Conservation (phyloP, 148 eudicot genomes). For the Fagopyrum esculentum region DNA sequence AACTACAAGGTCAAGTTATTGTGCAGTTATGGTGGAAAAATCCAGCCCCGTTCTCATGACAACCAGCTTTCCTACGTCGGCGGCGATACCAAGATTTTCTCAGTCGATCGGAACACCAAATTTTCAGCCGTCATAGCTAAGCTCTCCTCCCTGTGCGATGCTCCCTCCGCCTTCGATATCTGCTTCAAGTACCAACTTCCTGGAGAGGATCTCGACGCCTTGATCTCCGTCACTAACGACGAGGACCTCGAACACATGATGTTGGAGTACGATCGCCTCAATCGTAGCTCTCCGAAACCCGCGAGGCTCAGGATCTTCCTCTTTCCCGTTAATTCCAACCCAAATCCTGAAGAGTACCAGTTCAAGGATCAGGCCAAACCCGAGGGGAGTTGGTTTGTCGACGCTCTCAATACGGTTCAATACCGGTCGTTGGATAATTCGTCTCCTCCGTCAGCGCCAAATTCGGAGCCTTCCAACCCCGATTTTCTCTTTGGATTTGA, state of each 20-base stretch:
- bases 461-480: constrained; percentile 20
- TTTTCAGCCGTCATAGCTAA: constrained; percentile 31
- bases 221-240: constrained; percentile 84
- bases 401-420: constrained; percentile 41
- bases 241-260: constrained; percentile 92
- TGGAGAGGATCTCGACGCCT: constrained; percentile 76
- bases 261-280: constrained; percentile 73
- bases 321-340: constrained; percentile 20
- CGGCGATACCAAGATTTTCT: constrained; percentile 78
- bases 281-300: constrained; percentile 44
- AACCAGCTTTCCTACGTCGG: constrained; percentile 65
- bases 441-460: constrained; percentile 20
- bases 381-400: constrained; percentile 54
- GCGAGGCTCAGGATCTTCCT: constrained; percentile 58
- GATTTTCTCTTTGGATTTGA: constrained; percentile 81
- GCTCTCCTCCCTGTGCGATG: constrained; percentile 23
- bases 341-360: constrained; percentile 24
- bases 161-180: constrained; percentile 12
- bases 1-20: constrained; percentile 56
- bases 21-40: constrained; percentile 77
- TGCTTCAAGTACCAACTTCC: constrained; percentile 84
- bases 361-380: constrained; percentile 7
- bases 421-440: constrained; percentile 10
- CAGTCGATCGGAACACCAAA: constrained; percentile 53
- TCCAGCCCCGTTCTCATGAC: constrained; percentile 73